Base-by-base conservation (phyloP, 2,329 filamentous ascomycete genomes). In the Fusarium sp. region DNA sequence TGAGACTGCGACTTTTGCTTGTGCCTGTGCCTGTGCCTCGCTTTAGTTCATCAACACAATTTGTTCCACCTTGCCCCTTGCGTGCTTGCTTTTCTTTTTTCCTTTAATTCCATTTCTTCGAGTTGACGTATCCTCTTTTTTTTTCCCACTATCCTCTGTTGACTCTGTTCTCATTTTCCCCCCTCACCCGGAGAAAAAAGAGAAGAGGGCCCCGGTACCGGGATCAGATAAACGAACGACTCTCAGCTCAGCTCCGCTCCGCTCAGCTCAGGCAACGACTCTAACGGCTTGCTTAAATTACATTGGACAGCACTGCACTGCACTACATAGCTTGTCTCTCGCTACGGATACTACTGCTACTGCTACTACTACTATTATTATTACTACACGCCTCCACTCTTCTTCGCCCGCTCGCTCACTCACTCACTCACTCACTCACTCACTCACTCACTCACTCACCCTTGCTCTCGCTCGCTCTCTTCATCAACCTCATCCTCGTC, bases 1-100 rank as follows among this genome's bases (percentile, higher is more conserved):
- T 60, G 57, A 55, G 48, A 60, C 31, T 60, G 57, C 42, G 41
- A 60, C 57, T 54, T 51, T 47, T 54, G 45, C 55, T 54, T 44
- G 55, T 54, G 45, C 55, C 55, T 50, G 45, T 25, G 35, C 50
- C n/a, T 38, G 43, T 41, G 15, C 26, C 9, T 28, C 9, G 31
- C 19, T 19, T 19, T 19, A 19, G 19, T 19, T 19, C 19, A 19
- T 19, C 19, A 19, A 19, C 19, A 19, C 19, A 19, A 19, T 19
- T 39, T 59, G 46, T 36, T 41, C 25, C 39, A 26, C 25, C 22
- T 26, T 47, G 32, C 55, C 26, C 49, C 35, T 25, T 24, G 29
- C n/a, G 11, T 6, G 15, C 42, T 25, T 40, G 36, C 36, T 38
- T 47, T 35, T n/a, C 26, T 32, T 22, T 25, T 26, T 31, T 32